phyloP scores from a whole-genome alignment of 805 yeast genomes.

The Kluyveromyces wickerhamii region DNA sequence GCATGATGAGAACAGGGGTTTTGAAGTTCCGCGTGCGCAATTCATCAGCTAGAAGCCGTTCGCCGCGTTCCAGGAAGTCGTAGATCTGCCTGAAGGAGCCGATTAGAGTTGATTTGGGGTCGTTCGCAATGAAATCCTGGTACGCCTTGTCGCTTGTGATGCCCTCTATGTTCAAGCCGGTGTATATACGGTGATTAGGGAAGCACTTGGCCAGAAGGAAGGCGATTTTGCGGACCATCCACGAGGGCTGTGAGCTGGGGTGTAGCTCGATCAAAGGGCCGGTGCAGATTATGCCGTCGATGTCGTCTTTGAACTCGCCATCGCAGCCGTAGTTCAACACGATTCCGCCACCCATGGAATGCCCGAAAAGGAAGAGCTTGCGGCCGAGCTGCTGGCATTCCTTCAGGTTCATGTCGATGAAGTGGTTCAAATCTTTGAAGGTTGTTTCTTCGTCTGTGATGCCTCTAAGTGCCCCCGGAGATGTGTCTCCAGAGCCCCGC shows the following conservation, averaged over 20 bases:
- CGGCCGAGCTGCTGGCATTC: constrained; percentile 18
- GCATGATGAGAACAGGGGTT: constrained; percentile 47
- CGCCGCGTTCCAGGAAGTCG: constrained; percentile 61
- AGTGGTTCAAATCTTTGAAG: constrained; percentile 52
- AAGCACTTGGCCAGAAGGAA: constrained; percentile 34
- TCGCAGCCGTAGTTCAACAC: constrained; percentile 50
- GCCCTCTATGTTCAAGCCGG: constrained; percentile 47
- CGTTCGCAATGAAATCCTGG: constrained; percentile 37
- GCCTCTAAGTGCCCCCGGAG: constrained; percentile 47
- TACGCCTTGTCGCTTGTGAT: constrained; percentile 44
- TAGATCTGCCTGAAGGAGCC: constrained; percentile 50
- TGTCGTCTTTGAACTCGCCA: constrained; percentile 41
- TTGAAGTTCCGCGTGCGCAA: constrained; percentile 31
- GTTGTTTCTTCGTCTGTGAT: constrained; percentile 47
- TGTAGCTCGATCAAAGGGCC: constrained; percentile 58
- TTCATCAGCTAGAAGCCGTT: constrained; percentile 34
- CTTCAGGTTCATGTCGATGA: constrained; percentile 26
- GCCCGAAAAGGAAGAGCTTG: constrained; percentile 49
- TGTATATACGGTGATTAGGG: constrained; percentile 46
- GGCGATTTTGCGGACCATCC: constrained; percentile 34
- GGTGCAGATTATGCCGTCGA: constrained; percentile 41
- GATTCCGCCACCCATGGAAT: constrained; percentile 81
- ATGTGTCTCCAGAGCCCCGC: constrained; percentile 66
- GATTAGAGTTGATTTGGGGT: constrained; percentile 38
- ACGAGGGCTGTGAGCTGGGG: constrained; percentile 51